Evolutionary conservation across 345 rosid species (phyloP).

Genomic region (Linum tenue): DNA sequence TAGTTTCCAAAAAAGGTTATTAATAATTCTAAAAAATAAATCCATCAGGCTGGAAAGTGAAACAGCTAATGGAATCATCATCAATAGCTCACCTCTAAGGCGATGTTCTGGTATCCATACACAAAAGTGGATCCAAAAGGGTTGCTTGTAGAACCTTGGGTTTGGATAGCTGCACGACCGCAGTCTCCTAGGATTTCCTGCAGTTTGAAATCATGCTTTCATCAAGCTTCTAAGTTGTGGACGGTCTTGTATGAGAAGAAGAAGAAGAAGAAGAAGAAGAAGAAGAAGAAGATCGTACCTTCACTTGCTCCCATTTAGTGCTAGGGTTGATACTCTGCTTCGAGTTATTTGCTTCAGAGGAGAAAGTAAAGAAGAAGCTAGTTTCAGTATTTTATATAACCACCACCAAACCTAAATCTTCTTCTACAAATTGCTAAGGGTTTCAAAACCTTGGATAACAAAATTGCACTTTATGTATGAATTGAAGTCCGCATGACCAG

Average conservation of each 20-base stretch:
- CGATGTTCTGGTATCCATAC: slow-evolving; percentile 83
- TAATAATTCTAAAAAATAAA: background rate
- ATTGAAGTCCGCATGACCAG: slow-evolving; percentile 97
- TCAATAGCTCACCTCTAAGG: slow-evolving; percentile 67
- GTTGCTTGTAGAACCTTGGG: slow-evolving; percentile 87
- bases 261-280: background rate
- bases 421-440: slow-evolving; percentile 4
- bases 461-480: slow-evolving; percentile 93
- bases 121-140: slow-evolving; percentile 96
- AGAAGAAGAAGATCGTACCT: slow-evolving; percentile 41
- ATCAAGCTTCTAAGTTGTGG: background rate
- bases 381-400: background rate
- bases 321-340: slow-evolving; percentile 62
- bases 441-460: slow-evolving; percentile 44
- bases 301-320: slow-evolving; percentile 93
- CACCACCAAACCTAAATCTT: slow-evolving; percentile 1
- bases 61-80: background rate
- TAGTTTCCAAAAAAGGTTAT: slow-evolving; percentile 11
- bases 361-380: slow-evolving; percentile 10
- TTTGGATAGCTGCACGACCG: slow-evolving; percentile 97
- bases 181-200: slow-evolving; percentile 93
- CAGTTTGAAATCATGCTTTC: background rate
- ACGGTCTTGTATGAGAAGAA: background rate
- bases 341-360: slow-evolving; percentile 40
- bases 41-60: background rate